Conservation (phyloP, 257 asterid genomes). For the Solanum rostratum region DNA sequence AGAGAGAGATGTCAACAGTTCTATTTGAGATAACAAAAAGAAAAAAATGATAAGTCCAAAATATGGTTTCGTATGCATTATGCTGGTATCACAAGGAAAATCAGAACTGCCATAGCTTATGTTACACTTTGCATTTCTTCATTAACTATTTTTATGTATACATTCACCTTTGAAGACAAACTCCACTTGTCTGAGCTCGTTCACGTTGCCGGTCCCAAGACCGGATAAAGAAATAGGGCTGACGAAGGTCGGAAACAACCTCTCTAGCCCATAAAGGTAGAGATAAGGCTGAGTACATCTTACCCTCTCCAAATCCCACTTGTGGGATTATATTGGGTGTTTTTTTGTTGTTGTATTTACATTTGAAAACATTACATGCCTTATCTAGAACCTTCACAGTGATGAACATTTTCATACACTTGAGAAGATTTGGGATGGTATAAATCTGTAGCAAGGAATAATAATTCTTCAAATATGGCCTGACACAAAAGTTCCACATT, state of each 20-base stretch:
- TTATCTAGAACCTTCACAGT: background rate
- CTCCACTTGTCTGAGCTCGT: background rate
- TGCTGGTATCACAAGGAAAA: background rate
- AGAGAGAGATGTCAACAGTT: background rate
- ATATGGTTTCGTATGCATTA: background rate
- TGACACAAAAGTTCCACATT: background rate
- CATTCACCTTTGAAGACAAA: background rate
- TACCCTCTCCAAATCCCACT: background rate
- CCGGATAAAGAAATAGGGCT: too few species aligned
- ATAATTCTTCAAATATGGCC: background rate
- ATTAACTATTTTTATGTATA: background rate
- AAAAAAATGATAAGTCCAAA: background rate
- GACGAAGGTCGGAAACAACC: too few species aligned
- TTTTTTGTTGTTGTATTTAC: background rate
- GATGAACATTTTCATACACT: background rate
- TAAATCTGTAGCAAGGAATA: background rate
- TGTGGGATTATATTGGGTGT: background rate
- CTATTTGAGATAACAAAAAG: background rate
- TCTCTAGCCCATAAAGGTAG: too few species aligned
- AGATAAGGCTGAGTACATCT: background rate
- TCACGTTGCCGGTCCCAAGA: background rate
- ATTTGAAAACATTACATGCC: background rate
- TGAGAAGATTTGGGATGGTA: background rate
- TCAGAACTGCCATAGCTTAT: background rate
- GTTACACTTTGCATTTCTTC: background rate